Conservation (phyloP, 2,329 filamentous ascomycete species). For the Epicoccum sorghinum region DNA sequence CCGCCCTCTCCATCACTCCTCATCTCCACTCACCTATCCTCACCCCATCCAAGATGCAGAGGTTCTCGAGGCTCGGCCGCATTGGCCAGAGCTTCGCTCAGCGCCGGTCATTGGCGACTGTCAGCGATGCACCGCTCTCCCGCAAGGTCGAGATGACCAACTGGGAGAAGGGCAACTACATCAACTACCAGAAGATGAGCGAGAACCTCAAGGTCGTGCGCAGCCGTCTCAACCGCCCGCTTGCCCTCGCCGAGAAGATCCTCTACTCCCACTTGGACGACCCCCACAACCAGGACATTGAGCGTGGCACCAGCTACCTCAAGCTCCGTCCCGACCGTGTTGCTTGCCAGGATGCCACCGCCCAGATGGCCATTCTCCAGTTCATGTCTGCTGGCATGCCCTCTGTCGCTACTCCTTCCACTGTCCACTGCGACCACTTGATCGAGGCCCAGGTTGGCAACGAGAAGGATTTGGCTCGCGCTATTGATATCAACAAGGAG, state of each 20-base stretch:
- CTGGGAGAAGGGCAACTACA: constrained; percentile 94
- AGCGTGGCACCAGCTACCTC: constrained; percentile 94
- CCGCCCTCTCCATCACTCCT: constrained; percentile 38
- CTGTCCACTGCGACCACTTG: constrained; percentile 98
- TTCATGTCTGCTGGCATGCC: constrained; percentile 99
- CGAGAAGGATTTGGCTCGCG: constrained; percentile 89
- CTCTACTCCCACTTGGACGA: constrained; percentile 98
- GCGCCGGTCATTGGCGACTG: constrained; percentile 76
- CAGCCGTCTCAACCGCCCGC: constrained; percentile 84
- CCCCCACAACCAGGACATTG: constrained; percentile 92
- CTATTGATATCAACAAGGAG: constrained; percentile 95
- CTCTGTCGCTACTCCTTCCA: constrained; percentile 89
- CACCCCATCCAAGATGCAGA: constrained; percentile 65
- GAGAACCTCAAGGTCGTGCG: constrained; percentile 95
- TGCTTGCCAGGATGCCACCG: constrained; percentile 98
- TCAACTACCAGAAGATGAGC: constrained; percentile 99
- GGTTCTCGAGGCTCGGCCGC: constrained; percentile 72
- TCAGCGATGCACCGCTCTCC: constrained; percentile 83
- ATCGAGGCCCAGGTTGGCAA: constrained; percentile 97
- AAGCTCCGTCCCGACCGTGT: constrained; percentile 97
- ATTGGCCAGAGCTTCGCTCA: constrained; percentile 68
- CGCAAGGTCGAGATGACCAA: constrained; percentile 98
- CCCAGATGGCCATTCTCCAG: constrained; percentile 99
- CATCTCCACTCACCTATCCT: constrained; percentile 48
- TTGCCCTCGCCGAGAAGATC: constrained; percentile 98